These are phyloP conservation scores for Ganoderma leucocontextum DNA, from an alignment of 1,284 basidiomycete genomes.

Conservation along the genomic window DNA sequence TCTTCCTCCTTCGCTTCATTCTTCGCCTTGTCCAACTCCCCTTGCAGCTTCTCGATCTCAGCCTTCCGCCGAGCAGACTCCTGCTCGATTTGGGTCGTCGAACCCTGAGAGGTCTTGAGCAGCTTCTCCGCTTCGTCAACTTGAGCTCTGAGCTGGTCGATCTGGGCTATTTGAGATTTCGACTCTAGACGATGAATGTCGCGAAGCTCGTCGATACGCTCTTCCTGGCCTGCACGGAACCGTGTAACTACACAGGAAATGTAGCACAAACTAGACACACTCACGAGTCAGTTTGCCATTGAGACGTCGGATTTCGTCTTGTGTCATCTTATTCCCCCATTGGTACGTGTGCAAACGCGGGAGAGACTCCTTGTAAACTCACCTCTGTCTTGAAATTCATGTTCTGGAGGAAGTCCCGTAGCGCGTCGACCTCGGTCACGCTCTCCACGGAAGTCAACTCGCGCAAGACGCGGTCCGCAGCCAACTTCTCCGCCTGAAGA, in stretches of 20 bases:
- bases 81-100: slow-evolving; percentile 56
- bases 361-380: slow-evolving; percentile 29
- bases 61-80: slow-evolving; percentile 56
- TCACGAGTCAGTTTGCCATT: slow-evolving; percentile 76
- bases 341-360: not conserved
- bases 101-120: slow-evolving; percentile 60
- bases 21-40: slow-evolving; percentile 70
- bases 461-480: slow-evolving; percentile 75
- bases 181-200: slow-evolving; percentile 85
- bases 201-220: slow-evolving; percentile 82
- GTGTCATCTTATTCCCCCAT: slow-evolving; percentile 57
- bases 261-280: slow-evolving; percentile 35
- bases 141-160: slow-evolving; percentile 75
- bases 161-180: slow-evolving; percentile 76
- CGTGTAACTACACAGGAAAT: too few relatives aligned
- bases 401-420: slow-evolving; percentile 80
- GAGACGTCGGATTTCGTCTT: slow-evolving; percentile 79
- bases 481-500: slow-evolving; percentile 73
- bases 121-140: slow-evolving; percentile 75
- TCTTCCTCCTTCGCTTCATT: slow-evolving; percentile 87
- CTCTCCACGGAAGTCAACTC: slow-evolving; percentile 79
- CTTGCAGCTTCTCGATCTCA: slow-evolving; percentile 63
- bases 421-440: slow-evolving; percentile 67
- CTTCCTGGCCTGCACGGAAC: slow-evolving; percentile 73
- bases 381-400: slow-evolving; percentile 77